A percentile compares a stretch with the other conserved stretches of the same genome.
These are phyloP conservation scores for Chaetomium fimeti DNA, from an alignment of 495 filamentous ascomycete genomes.

Conservation along the genomic window DNA sequence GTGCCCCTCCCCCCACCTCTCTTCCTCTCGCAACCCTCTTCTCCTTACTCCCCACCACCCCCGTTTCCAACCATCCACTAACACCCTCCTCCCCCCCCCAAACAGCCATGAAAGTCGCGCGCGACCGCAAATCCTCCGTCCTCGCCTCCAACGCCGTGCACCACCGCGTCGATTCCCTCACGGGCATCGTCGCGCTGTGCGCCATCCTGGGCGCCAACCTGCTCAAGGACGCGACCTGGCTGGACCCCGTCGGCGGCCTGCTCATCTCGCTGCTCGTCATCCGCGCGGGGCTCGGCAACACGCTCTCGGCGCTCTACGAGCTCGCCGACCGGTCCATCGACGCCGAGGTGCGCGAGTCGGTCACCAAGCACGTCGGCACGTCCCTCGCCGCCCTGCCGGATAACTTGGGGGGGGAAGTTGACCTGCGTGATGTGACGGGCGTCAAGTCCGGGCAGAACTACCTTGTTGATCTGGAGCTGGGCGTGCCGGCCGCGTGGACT, in stretches of 20 bases:
- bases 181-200: constrained; percentile 83
- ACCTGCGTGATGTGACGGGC: constrained; percentile 71
- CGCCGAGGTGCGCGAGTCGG: constrained; percentile 68
- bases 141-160: constrained; percentile 96
- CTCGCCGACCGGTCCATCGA: constrained; percentile 88
- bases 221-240: constrained; percentile 77
- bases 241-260: constrained; percentile 92
- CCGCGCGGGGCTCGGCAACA: constrained; percentile 85
- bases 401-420: constrained; percentile 47
- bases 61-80: neutral
- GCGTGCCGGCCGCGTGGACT: constrained; percentile 69
- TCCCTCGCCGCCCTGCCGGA: constrained; percentile 49
- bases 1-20: constrained; percentile 35
- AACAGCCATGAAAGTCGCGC: constrained; percentile 92
- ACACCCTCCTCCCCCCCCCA: neutral
- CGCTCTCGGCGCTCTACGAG: constrained; percentile 74
- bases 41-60: neutral
- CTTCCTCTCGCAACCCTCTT: neutral
- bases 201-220: constrained; percentile 89
- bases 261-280: constrained; percentile 91
- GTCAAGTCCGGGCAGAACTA: constrained; percentile 96
- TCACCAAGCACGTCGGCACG: constrained; percentile 62
- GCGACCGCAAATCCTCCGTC: constrained; percentile 88
- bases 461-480: constrained; percentile 80
- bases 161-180: constrained; percentile 93